Base-by-base conservation (phyloP, 2,329 filamentous ascomycete species). In the Fusarium domesticum region DNA sequence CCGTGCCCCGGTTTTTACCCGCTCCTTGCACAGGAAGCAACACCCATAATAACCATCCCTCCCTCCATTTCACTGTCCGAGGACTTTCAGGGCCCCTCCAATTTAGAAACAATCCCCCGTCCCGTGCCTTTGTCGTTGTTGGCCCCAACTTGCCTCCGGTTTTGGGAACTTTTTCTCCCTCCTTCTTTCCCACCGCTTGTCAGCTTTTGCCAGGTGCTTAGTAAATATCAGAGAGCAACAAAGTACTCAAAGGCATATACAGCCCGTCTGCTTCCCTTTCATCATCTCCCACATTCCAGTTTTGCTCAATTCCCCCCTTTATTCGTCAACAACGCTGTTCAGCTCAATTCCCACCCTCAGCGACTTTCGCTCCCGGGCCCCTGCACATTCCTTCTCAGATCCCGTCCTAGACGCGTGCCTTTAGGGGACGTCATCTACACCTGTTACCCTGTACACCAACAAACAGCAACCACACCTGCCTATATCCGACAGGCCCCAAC, bases 381-480 rank as follows among this genome's bases (percentile, higher is more conserved):
- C 38, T 51, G 45, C 51, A 32, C 20, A 34, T 40, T 45, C 42
- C 45, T 42, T 53, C 47, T 53, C 55, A 51, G 47, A 45, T 41
- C 42, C 53, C 53, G 42, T 42, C 45, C 49, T 53, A 40, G 33
- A 38, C 52, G 43, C 52, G 48, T 50, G 48, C 47, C 45, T 45
- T 48, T 33, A 39, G 37, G 45, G 58, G 54, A 53, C 58, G 57
- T 62, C 59, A 60, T 62, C 54, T 62, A 52, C 48, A 60, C 37
- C 47, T 16, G 38, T 37, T 37, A 42, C 49, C 43, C 36, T 14
- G 35, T 52, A 42, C 40, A 41, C 43, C 46, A 53, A 42, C 36
- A 50, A 28, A 42, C 53, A 53, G 36, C 45, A 37, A 48, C 37
- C 43, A 56, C 55, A 58, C 52, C 45, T n/a, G n/a, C n/a, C n/a